A percentile compares a stretch with the other conserved stretches of the same genome.
Conservation (phyloP, 108 stramenopile genomes). For the Skeletonema marinoi region DNA sequence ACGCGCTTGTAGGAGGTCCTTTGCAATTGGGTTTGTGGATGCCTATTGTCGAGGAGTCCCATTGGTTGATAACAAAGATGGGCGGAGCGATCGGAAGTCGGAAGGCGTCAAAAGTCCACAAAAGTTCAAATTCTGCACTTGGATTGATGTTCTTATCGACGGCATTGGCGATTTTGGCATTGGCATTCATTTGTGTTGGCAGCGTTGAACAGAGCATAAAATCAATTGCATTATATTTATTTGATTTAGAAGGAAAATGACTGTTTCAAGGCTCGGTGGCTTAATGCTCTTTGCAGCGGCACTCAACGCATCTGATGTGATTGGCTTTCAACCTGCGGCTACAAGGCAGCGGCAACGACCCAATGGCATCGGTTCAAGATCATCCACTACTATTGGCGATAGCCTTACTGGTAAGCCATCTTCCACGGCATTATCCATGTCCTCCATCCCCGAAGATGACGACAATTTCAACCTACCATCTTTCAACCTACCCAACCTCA, state of each 20-base stretch:
- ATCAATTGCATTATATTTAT: too few species aligned
- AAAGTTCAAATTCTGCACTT: too few species aligned
- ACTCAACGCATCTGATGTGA: neutral
- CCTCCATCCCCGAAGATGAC: slow-evolving; percentile 41
- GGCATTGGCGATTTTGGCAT: too few species aligned
- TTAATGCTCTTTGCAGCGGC: neutral
- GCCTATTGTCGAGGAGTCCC: too few species aligned
- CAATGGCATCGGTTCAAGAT: neutral
- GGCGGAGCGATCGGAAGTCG: too few species aligned
- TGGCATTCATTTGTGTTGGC: too few species aligned
- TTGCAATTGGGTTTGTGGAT: too few species aligned
- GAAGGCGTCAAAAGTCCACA: too few species aligned
- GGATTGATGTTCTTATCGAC: too few species aligned
- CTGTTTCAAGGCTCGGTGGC: neutral
- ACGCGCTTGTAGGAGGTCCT: too few species aligned
- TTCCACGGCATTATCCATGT: slow-evolving; percentile 11
- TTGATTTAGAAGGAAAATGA: neutral
- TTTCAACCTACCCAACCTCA: slow-evolving; percentile 1
- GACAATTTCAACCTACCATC: slow-evolving; percentile 3
- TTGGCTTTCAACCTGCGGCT: neutral
- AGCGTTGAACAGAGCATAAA: too few species aligned
- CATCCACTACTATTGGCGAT: neutral
- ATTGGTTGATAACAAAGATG: too few species aligned
- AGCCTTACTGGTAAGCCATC: neutral
- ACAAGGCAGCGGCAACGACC: neutral